Base-by-base conservation (phyloP, 805 yeast species). In the Candida khao-thaluensis region DNA sequence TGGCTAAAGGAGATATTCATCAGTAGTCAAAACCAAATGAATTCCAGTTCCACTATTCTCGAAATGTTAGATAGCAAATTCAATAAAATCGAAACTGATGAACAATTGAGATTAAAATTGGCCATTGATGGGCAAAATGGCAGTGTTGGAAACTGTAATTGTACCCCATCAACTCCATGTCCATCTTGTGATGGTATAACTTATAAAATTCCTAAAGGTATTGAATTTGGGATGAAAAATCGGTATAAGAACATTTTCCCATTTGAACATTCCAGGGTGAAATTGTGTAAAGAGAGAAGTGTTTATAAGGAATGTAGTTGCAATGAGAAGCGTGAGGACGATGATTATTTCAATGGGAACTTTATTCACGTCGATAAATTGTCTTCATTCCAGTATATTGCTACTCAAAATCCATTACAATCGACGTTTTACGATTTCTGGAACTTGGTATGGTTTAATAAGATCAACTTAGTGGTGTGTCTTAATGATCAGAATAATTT, bases 231-330 rank as follows among this genome's bases (percentile, higher is more conserved):
- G 7, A 60, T 56, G 42, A 71, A 71, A 45, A 71, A 71, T 44
- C 50, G 76, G 33, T 71, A 71, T 52, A 64, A 68, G 26, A 70
- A 71, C 38, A 61, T 71, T 7, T 71, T 74, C 74, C 76, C 76
- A 0, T 71, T 69, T 49, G 76, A 71, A 49, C 76, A 71, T 43
- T 69, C 75, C 2, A 52, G 75, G 31, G 75, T 71, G 11, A 64
- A 59, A 34, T 43, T 68, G 22, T 47, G 47, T 21, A 46, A 47
- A 20, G 31, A 35, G 5, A 27, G 30, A 15, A 27, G 30, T 27
- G 30, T 16, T 27, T 23, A 23, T 23, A 23, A 31, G 7, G 26
- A 31, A 7, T 18, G 17, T 31, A 23, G 6, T 23, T 23, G 14
- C 9, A 16, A 17, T 8, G 9, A 28, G 15, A 7, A 22, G 4